Base-by-base conservation (phyloP, 345 rosid genomes). In the Eucalyptus polyanthemos region DNA sequence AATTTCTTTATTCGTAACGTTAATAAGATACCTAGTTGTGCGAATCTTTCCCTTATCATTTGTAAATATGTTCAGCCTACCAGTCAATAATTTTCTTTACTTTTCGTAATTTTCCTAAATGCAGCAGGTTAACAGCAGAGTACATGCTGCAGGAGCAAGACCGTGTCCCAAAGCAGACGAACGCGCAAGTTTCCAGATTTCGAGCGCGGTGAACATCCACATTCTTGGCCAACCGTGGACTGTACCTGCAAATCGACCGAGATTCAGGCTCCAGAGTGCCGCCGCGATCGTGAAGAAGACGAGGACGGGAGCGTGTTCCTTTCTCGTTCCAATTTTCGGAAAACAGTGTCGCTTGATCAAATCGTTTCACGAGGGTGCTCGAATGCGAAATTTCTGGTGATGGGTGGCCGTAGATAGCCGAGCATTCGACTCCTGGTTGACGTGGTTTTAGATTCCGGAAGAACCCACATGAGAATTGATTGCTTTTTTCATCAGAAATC, bases 81-180 rank as follows among this genome's bases (percentile, higher is more conserved):
- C 16, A 6, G 17, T 62, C 8, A 6, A 60, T 25, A 5, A 60
- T 25, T 60, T 6, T 29, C 8, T 62, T 4, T 62, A 13, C 69
- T 2, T 1, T 29, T 13, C 15, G 31, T 11, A 62, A 62, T 3
- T 62, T 29, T 62, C 15, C 34, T 13, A 6, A 29, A 62, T 62
- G 0, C 6, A 10, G 3, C 3, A 5, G 7, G 80, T 69, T 50
- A 34, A 34, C 25, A 1, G 42, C 9, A 3, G 44, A 17, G 24
- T 17, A 5, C 13, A 34, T 17, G 44, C 42, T 16, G 80, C 44
- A 4, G 44, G 7, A 69, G 24, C 80, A 17, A 69, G 5, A 9
- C 7, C 80, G 24, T 24, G 2, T 31, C 17, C 7, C 80, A 69
- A 34, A 31, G 44, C 44, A 69, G 13, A 17, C 24, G 5, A 34